phyloP scores from a whole-genome alignment of 2,329 filamentous ascomycete species.

The Ophiocordyceps sinensis region DNA sequence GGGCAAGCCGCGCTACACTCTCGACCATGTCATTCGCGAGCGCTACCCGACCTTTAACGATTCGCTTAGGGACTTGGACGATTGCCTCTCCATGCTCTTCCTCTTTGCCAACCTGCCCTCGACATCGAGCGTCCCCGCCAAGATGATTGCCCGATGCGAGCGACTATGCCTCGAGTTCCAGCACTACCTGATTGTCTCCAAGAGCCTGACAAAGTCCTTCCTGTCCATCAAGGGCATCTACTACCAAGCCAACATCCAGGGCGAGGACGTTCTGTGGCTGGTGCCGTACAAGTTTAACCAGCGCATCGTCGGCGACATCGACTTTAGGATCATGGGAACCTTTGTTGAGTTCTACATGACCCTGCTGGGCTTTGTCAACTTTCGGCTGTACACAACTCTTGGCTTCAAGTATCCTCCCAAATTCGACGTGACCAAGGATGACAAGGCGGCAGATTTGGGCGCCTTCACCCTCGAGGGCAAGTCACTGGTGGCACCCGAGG shows the following conservation, averaged over 20 bases:
- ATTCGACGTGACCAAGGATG: slow-evolving; percentile 77
- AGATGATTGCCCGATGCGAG: slow-evolving; percentile 93
- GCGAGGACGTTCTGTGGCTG: slow-evolving; percentile 92
- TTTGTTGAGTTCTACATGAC: slow-evolving; percentile 99
- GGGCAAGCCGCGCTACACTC: slow-evolving; percentile 73
- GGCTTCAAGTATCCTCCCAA: slow-evolving; percentile 93
- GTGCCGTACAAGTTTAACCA: slow-evolving; percentile 98
- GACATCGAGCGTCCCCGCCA: slow-evolving; percentile 75
- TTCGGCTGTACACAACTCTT: slow-evolving; percentile 77
- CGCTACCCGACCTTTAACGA: slow-evolving; percentile 96
- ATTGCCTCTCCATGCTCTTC: slow-evolving; percentile 93
- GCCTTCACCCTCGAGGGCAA: slow-evolving; percentile 79
- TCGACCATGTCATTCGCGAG: slow-evolving; percentile 96
- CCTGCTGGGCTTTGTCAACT: slow-evolving; percentile 90
- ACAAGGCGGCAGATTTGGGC: slow-evolving; percentile 75
- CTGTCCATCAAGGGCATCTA: slow-evolving; percentile 98
- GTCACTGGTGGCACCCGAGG: slow-evolving; percentile 42
- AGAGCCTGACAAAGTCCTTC: slow-evolving; percentile 90
- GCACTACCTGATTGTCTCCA: slow-evolving; percentile 88
- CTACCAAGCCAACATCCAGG: slow-evolving; percentile 94
- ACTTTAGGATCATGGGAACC: slow-evolving; percentile 98
- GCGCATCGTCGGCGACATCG: slow-evolving; percentile 80
- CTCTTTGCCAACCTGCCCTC: slow-evolving; percentile 94
- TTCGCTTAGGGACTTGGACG: slow-evolving; percentile 85
- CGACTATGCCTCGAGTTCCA: slow-evolving; percentile 89